Evolutionary conservation across 2,329 filamentous ascomycete genomes (phyloP), one percentile per base, ranked within the genome.

Genomic region (Xylaria sp.): DNA sequence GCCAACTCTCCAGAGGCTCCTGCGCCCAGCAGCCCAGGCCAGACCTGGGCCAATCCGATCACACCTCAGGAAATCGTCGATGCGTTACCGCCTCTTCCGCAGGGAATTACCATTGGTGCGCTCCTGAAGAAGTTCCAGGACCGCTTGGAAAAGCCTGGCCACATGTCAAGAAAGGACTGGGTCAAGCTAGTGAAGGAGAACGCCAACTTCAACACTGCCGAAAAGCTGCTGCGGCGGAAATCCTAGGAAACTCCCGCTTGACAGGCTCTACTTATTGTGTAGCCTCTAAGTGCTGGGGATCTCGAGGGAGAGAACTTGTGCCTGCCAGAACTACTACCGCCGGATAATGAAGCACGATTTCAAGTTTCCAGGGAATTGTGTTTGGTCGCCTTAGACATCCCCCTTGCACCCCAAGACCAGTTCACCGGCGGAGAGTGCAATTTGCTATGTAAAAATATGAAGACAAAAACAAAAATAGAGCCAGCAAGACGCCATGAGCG

Each of bases 161-260:
- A 79, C 63, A 83, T 82, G 66, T 72, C 74, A 3, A 79, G 78
- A 60, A 71, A 72, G 29, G 78, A 83, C 21, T 88, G 84, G 78
- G 80, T 88, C 55, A 73, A 76, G 50, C 66, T 87, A 52, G 83
- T 88, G 11, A 84, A 81, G 68, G 75, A 78, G 34, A 74, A 82
- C 37, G 78, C 80, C 1, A 72, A 75, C 13, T 85, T 81, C 66
- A 79, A 77, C 1, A 60, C 75, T 0, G 78, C 82, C 0, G 81
- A 86, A 53, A 87, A 85, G 70, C 71, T 83, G 16, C 63, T 82
- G 47, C 71, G 75, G 26, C 75, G 75, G 17, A 76, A 74, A 58
- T 66, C 70, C 43, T 76, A 65, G 44, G 46, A 21, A 17, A 24
- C n/a, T 29, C 16, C 16, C 24, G 19, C 18, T 21, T 9, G 16